Conservation (phyloP, 2,329 filamentous ascomycete genomes). For the Fusarium annulatum region DNA sequence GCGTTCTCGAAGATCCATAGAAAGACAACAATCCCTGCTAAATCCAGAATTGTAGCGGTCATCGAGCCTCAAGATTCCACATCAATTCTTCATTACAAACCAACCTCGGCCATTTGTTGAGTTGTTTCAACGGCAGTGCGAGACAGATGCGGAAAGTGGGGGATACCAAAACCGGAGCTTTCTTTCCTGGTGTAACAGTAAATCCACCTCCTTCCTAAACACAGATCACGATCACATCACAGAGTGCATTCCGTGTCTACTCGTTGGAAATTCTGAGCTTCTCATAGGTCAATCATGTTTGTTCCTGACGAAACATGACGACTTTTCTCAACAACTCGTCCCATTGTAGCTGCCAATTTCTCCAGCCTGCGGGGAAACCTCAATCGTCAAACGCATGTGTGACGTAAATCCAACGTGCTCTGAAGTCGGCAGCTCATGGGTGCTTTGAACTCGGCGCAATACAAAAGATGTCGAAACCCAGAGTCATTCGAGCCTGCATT, state of each 20-base stretch:
- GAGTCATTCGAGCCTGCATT: rapidly evolving
- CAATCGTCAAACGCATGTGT: conserved; percentile 15
- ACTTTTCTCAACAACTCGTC: neutral
- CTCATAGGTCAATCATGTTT: neutral
- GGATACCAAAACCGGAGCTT: conserved; percentile 11
- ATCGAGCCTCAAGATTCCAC: conserved; percentile 25
- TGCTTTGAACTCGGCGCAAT: neutral
- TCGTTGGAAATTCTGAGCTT: conserved; percentile 8
- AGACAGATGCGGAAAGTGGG: conserved; percentile 7
- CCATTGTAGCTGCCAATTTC: neutral
- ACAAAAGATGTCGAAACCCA: neutral
- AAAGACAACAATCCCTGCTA: neutral
- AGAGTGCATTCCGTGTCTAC: neutral
- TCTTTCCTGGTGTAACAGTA: conserved; percentile 9
- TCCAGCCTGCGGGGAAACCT: neutral
- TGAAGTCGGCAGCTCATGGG: neutral
- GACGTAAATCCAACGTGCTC: conserved; percentile 38
- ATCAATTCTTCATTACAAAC: conserved; percentile 19
- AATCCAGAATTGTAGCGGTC: conserved; percentile 11
- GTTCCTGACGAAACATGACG: conserved; percentile 27
- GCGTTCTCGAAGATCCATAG: neutral
- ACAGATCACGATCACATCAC: conserved; percentile 3
- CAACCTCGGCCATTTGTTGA: neutral
- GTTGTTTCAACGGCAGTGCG: neutral
- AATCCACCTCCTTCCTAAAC: neutral